Evolutionary conservation across 441 rosid genomes (phyloP), one percentile per base, ranked within the genome.

Genomic region (Populus hybrid): DNA sequence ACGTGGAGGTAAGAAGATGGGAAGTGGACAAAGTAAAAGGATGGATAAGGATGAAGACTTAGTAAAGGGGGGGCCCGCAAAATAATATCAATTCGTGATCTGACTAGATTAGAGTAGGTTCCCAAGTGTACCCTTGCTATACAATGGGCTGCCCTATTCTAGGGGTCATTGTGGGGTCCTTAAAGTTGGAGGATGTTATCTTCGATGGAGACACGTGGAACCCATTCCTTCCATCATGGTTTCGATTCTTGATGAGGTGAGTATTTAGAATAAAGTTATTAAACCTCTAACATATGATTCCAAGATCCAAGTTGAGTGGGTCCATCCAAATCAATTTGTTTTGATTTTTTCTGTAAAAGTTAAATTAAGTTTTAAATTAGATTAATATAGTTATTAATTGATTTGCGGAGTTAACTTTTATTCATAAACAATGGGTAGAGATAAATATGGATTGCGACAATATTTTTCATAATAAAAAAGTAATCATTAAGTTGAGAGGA

Each of bases 1-100:
- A 28, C 12, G 68, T 77, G 84, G 77, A 72, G 12, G n/a, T 67
- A 71, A 74, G 20, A 36, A 31, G 23, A 23, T 38, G 14, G 63
- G 8, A 65, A 78, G 83, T 72, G 86, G 85, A 65, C 4, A 65
- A 68, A 21, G 40, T 29, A 12, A 53, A 45, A n/a, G 65, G 42
- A 10, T 20, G 85, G 90, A 90, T 88, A 84, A 88, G 90, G 82
- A 84, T 76, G 86, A 84, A 76, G 84, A 74, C 77, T 74, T 31
- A 0, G 84, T 69, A 79, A 82, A 45, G 10, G 2, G 20, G 80
- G 88, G 86, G 4, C 84, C 89, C 91, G 81, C 77, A n/a, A 74
- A 68, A 68, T 66, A 82, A 84, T 83, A 81, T 83, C 87, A 45
- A 36, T 16, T 21, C 9, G 18, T 33, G 28, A 65, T 10, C 68